phyloP scores from a whole-genome alignment of 1,284 basidiomycete species.

The Pascua sp. region DNA sequence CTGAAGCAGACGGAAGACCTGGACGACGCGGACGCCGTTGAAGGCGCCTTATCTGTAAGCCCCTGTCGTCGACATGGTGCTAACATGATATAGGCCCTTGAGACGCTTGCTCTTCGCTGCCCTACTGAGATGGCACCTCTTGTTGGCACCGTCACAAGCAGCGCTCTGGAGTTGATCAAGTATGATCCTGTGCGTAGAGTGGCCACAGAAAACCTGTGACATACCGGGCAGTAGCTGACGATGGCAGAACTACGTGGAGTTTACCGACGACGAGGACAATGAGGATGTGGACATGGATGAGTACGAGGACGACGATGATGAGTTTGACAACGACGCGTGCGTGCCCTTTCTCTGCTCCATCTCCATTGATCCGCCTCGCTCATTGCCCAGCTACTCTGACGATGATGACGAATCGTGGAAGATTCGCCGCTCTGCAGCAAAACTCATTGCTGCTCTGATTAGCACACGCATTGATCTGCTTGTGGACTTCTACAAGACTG shows the following conservation, averaged over 20 bases:
- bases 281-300: slow-evolving; percentile 58
- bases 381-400: slow-evolving; percentile 65
- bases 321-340: slow-evolving; percentile 65
- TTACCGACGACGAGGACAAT: slow-evolving; percentile 69
- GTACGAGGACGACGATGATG: slow-evolving; percentile 49
- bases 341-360: too few relatives aligned
- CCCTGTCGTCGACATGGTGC: not conserved
- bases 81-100: slow-evolving; percentile 61
- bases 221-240: too few relatives aligned
- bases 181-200: slow-evolving; percentile 71
- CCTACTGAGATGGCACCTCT: slow-evolving; percentile 75
- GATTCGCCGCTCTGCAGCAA: slow-evolving; percentile 87
- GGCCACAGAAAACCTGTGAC: not conserved
- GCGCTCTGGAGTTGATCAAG: slow-evolving; percentile 74
- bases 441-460: slow-evolving; percentile 78
- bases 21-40: slow-evolving; percentile 40
- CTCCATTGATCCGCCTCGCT: slow-evolving; percentile 51
- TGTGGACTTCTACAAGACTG: slow-evolving; percentile 69
- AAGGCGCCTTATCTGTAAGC: slow-evolving; percentile 39
- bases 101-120: slow-evolving; percentile 76
- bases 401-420: slow-evolving; percentile 99
- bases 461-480: slow-evolving; percentile 84
- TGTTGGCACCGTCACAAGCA: slow-evolving; percentile 64
- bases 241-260: slow-evolving; percentile 73
- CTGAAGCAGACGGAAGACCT: slow-evolving; percentile 30